A percentile compares a stretch with the other conserved stretches of the same genome.
These are phyloP conservation scores for Quercus bicolor DNA, from an alignment of 306 rosid species.

Conservation along the genomic window DNA sequence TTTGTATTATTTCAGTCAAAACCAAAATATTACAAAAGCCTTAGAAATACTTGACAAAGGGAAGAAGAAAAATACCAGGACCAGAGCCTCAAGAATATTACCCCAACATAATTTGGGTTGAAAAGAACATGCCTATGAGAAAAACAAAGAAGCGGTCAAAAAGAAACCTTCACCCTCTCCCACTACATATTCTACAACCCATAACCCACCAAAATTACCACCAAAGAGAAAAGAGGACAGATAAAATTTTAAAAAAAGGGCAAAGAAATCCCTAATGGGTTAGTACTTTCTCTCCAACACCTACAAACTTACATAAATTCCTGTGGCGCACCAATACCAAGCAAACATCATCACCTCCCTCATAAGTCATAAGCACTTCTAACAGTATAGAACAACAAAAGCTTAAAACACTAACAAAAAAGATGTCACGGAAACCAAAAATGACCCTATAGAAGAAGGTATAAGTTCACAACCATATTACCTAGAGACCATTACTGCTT, in stretches of 20 bases:
- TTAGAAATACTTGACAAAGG: constrained; percentile 28
- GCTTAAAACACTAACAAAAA: constrained; percentile 33
- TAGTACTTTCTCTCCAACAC: constrained; percentile 45
- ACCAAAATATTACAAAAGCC: constrained; percentile 49
- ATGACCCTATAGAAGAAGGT: constrained; percentile 26
- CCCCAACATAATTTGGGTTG: constrained; percentile 37
- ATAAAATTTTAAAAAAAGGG: constrained; percentile 22
- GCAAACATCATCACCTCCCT: constrained; percentile 26
- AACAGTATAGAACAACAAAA: constrained; percentile 21
- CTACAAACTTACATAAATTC: constrained; percentile 55
- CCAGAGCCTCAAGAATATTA: constrained; percentile 20
- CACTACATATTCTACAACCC: constrained; percentile 48
- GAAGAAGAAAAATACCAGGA: constrained; percentile 32
- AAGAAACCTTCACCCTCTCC: constrained; percentile 41
- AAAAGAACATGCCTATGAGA: constrained; percentile 44
- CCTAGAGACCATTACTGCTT: constrained; percentile 32
- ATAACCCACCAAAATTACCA: constrained; percentile 38
- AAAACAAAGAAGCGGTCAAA: constrained; percentile 32
- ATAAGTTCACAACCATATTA: constrained; percentile 33
- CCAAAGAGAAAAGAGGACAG: constrained; percentile 26
- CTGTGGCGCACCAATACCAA: constrained; percentile 40
- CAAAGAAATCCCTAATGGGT: constrained; percentile 52
- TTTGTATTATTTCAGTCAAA: constrained; percentile 45
- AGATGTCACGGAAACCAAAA: constrained; percentile 24
- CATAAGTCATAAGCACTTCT: constrained; percentile 29